Conservation (phyloP, 2,329 filamentous ascomycete genomes). For the Pseudogymnoascus sp. region DNA sequence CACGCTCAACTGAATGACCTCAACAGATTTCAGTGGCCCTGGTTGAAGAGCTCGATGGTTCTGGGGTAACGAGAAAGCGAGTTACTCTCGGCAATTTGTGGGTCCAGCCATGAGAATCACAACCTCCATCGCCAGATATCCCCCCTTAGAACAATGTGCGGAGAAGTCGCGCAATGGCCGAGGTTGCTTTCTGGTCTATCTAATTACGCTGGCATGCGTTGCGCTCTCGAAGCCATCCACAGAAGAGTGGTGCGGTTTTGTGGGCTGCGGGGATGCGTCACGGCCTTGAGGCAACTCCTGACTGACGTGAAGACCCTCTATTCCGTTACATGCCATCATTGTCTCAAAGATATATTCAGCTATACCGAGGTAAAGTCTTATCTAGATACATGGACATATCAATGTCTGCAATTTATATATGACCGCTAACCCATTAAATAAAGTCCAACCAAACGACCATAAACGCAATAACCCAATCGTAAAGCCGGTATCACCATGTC, state of each 20-base stretch:
- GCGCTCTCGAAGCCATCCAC: background rate
- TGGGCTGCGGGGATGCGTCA: background rate
- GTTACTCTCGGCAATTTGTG: background rate
- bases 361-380: background rate
- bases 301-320: background rate
- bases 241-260: background rate
- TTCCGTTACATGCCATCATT: background rate
- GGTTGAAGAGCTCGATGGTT: background rate
- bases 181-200: background rate
- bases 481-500: background rate
- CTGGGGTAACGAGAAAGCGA: background rate
- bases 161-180: background rate
- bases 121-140: background rate
- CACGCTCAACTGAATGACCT: background rate
- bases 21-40: background rate
- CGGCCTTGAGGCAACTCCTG: background rate
- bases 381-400: background rate
- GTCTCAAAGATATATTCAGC: background rate
- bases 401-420: background rate
- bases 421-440: background rate
- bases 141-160: background rate
- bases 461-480: background rate
- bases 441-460: background rate
- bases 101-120: background rate
- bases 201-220: background rate